Conservation (phyloP, 495 filamentous ascomycete species). For the Chaetomidium leptoderma region DNA sequence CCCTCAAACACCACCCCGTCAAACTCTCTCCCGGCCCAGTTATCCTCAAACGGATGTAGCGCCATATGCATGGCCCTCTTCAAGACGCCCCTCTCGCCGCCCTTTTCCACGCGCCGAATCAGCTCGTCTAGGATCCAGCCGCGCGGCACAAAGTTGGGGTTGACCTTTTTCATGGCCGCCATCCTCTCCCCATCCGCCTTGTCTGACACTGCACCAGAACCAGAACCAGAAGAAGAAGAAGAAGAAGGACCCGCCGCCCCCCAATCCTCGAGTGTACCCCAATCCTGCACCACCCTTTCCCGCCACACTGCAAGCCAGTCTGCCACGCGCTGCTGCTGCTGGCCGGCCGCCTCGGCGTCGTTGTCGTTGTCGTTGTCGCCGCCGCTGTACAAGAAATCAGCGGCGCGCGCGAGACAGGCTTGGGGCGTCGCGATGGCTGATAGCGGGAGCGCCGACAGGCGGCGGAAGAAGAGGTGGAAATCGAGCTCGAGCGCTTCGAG, state of each 20-base stretch:
- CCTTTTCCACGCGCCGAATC: slow-evolving; percentile 79
- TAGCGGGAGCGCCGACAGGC: slow-evolving; percentile 57
- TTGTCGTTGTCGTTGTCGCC: slow-evolving; percentile 46
- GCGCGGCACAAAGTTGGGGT: slow-evolving; percentile 86
- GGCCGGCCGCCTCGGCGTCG: slow-evolving; percentile 22
- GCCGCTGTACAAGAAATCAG: slow-evolving; percentile 53
- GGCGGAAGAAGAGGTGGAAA: slow-evolving; percentile 88
- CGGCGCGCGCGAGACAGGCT: slow-evolving; percentile 52
- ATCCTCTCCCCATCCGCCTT: slow-evolving; percentile 58
- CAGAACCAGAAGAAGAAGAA: background rate
- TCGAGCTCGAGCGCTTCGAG: slow-evolving; percentile 77
- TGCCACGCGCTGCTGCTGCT: slow-evolving; percentile 52
- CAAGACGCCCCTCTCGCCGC: slow-evolving; percentile 75
- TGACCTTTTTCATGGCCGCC: slow-evolving; percentile 71
- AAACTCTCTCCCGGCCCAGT: slow-evolving; percentile 54
- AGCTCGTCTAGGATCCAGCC: slow-evolving; percentile 92
- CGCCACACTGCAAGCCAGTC: slow-evolving; percentile 76
- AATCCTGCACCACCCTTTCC: slow-evolving; percentile 64
- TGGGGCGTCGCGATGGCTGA: slow-evolving; percentile 57
- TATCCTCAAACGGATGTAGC: slow-evolving; percentile 75
- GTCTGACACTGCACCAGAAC: slow-evolving; percentile 25
- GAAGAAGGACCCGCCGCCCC: too few species aligned
- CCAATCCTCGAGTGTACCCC: slow-evolving; percentile 44
- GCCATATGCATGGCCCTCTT: slow-evolving; percentile 71
- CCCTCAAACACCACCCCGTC: slow-evolving; percentile 36